Evolutionary conservation across 306 rosid genomes (phyloP), one percentile per base, ranked within the genome.

Genomic region (Trichosanthes truncata): DNA sequence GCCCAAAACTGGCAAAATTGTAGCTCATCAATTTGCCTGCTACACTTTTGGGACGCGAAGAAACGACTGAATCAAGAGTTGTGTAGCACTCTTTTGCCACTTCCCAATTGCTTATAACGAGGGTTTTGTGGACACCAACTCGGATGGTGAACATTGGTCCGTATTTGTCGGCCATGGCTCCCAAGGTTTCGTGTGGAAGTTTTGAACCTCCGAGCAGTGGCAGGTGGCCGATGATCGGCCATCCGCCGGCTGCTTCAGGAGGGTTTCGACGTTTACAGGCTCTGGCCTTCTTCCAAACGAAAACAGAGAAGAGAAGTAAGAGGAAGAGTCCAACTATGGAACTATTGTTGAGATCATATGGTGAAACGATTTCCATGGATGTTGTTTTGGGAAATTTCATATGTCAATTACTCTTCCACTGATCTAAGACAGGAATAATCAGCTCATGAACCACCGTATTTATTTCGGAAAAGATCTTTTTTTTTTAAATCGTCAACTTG

Each of bases 181-280:
- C 92, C 43, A 91, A 46, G 36, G 86, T 45, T 14, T 80, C 68
- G 80, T 89, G 80, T 53, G 90, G 84, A 29, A 83, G 65, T 21
- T 87, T 11, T 72, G 33, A 4, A 62, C 4, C 5, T 49, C 62
- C 43, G 8, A 88, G 65, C 26, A 87, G 84, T 40, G 6, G 81
- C 38, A 91, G 84, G 29, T 91, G 92, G 10, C 97, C 97, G 25
- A 91, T 78, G 21, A 91, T 25, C 10, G 97, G 97, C 97, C 92
- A 89, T 1, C 89, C 89, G 3, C 93, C 92, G 0, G 80, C 36
- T 4, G 87, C 87, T 78, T 84, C 76, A 1, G 92, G 93, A 20
- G 73, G 41, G 3, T 20, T 31, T 38, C 26, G n/a, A 11, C 61
- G 61, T 55, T 55, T 20, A 20, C 11, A 5, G 26, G 25, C 25